Base-by-base conservation (phyloP, 108 stramenopile genomes). In the Fragilaria crotonensis region DNA sequence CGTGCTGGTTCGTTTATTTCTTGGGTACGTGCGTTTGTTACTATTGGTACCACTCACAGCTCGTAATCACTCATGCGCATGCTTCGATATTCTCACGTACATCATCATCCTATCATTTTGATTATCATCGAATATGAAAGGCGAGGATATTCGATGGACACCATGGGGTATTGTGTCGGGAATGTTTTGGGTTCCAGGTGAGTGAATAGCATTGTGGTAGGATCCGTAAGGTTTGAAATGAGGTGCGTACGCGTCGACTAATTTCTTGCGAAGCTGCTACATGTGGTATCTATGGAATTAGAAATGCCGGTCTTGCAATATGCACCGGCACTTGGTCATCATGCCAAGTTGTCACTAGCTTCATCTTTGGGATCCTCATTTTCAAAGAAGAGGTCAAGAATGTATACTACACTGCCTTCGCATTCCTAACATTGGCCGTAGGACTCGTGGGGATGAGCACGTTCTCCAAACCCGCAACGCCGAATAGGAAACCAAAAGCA, bases 161-260 rank as follows among this genome's bases (percentile, higher is more conserved):
- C 54, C 67, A 7, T 87, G 84, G 84, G 89, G 89, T 3, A 63
- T 91, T 14, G 53, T 85, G 26, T 75, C 72, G 45, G 89, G 89
- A 14, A 32, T 85, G 1, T 79, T 87, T 29, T 87, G 89, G 84
- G 80, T 81, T 25, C 73, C 76, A 3, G n/a, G n/a, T n/a, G n/a
- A n/a, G n/a, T n/a, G n/a, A n/a, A n/a, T n/a, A n/a, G n/a, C n/a
- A n/a, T n/a, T n/a, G n/a, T n/a, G n/a, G n/a, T n/a, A n/a, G n/a
- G n/a, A n/a, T n/a, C n/a, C n/a, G n/a, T n/a, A n/a, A n/a, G n/a
- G n/a, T n/a, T n/a, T n/a, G n/a, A n/a, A n/a, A n/a, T n/a, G n/a
- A n/a, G n/a, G n/a, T n/a, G n/a, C n/a, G n/a, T n/a, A n/a, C n/a
- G n/a, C n/a, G 76, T 70, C 3, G 25, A 18, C 19, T n/a, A n/a